Base-by-base conservation (phyloP, 2,329 filamentous ascomycete genomes). In the Exserohilum turcica region DNA sequence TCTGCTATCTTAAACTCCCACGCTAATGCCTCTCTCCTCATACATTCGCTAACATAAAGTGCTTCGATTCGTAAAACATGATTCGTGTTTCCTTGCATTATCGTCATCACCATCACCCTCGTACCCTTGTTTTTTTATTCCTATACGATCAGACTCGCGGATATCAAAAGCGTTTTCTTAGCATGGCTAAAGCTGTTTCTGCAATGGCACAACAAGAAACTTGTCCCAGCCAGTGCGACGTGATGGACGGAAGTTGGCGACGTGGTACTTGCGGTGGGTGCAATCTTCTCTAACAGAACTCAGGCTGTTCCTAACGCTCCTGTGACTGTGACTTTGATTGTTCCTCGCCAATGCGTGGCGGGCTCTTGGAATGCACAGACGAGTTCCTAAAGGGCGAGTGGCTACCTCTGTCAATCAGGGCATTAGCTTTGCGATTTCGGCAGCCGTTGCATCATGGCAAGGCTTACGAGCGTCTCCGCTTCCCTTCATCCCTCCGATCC, bases 401-500 rank as follows among this genome's bases (percentile, higher is more conserved):
- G 39, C 71, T 74, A 37, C 72, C 62, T 49, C 72, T 74, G 56
- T 24, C 3, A 36, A 27, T 6, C 27, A 9, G 6, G 8, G 21
- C 16, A 33, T 49, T 32, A 54, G 33, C 40, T 37, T 31, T n/a
- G 36, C 9, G 10, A 16, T 5, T 12, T 19, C 33, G 39, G 1
- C 10, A n/a, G 5, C 21, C 5, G 15, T 13, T 15, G 7, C 6
- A 13, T 35, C 28, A 13, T 6, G 24, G 3, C 18, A n/a, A 37
- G 12, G 84, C 89, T 81, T 79, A 92, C 88, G 89, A 91, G 80
- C 88, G 82, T 71, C 92, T 84, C 63, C 90, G 83, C 75, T 95
- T 90, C 18, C 90, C 93, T 74, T 97, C 92, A 73, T 92, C 92
- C 54, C 92, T 85, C 67, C 95, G 84, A 31, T 82, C 87, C 65